These are phyloP conservation scores for Trichosporon coremiiforme DNA, from an alignment of 1,284 basidiomycete species.

Conservation along the genomic window DNA sequence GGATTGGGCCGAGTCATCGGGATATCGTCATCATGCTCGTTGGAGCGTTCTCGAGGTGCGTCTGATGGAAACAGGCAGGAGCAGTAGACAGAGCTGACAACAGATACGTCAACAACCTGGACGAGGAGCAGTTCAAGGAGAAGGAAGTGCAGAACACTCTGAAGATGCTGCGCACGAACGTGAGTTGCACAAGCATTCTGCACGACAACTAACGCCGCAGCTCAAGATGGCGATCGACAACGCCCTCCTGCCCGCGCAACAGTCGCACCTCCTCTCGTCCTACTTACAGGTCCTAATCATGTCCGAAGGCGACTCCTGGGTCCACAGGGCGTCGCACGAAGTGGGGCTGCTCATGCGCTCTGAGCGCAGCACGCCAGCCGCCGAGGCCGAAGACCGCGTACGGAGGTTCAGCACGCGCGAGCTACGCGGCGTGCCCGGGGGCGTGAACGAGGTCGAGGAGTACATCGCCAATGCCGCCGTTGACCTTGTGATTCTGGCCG, in stretches of 20 bases:
- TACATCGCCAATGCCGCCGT: slow-evolving; percentile 55
- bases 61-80: not conserved
- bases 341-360: slow-evolving; percentile 47
- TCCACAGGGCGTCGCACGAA: slow-evolving; percentile 50
- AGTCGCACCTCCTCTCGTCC: slow-evolving; percentile 47
- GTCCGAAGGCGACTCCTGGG: slow-evolving; percentile 55
- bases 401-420: slow-evolving; percentile 54
- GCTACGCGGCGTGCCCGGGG: slow-evolving; percentile 46
- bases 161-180: slow-evolving; percentile 52
- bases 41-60: slow-evolving; percentile 54
- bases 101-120: slow-evolving; percentile 56
- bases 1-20: slow-evolving; percentile 50
- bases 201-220: slow-evolving; percentile 32
- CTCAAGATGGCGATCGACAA: slow-evolving; percentile 57
- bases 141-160: slow-evolving; percentile 51
- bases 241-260: slow-evolving; percentile 46
- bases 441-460: slow-evolving; percentile 50
- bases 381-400: slow-evolving; percentile 48
- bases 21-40: slow-evolving; percentile 54
- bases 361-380: slow-evolving; percentile 38
- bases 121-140: slow-evolving; percentile 52
- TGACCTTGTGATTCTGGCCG: slow-evolving; percentile 54
- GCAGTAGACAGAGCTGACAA: slow-evolving; percentile 1
- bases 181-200: slow-evolving; percentile 27
- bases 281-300: slow-evolving; percentile 58